Percentiles rank a stretch among this genome's conserved stretches.
Evolutionary conservation across 495 filamentous ascomycete genomes (phyloP).

Genomic region (Massariosphaeria phaeospora): DNA sequence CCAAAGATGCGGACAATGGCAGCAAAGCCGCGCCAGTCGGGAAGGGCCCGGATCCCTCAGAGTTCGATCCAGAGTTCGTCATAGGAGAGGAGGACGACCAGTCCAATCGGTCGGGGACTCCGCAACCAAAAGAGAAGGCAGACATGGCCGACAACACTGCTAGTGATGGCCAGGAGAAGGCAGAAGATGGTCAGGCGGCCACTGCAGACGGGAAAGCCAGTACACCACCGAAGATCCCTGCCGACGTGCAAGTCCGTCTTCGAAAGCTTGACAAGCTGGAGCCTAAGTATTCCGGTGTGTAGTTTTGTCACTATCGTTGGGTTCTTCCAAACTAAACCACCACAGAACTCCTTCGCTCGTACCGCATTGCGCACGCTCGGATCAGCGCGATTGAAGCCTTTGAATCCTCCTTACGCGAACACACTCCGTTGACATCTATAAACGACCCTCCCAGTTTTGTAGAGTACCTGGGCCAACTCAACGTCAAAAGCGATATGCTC

Average conservation of each 20-base stretch:
- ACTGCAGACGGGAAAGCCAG: slow-evolving; percentile 34
- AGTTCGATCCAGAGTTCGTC: slow-evolving; percentile 77
- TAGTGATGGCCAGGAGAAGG: slow-evolving; percentile 23
- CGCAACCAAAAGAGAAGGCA: slow-evolving; percentile 37
- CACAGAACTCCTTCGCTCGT: slow-evolving; percentile 82
- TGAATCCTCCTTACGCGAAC: slow-evolving; percentile 81
- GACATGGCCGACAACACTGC: slow-evolving; percentile 1
- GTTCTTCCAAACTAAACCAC: not conserved
- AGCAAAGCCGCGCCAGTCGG: slow-evolving; percentile 46
- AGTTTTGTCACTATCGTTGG: not conserved
- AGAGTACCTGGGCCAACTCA: slow-evolving; percentile 90
- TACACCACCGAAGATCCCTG: slow-evolving; percentile 58
- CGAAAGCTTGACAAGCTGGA: slow-evolving; percentile 83
- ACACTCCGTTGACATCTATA: slow-evolving; percentile 85
- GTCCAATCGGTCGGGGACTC: slow-evolving; percentile 53
- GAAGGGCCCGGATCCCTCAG: slow-evolving; percentile 69
- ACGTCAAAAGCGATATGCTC: slow-evolving; percentile 80
- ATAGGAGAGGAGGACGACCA: slow-evolving; percentile 69
- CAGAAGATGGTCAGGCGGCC: slow-evolving; percentile 32
- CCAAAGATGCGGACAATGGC: slow-evolving; percentile 46
- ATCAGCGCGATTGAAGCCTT: slow-evolving; percentile 85
- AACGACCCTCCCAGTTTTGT: slow-evolving; percentile 76
- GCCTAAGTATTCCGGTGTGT: slow-evolving; percentile 72
- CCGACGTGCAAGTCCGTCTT: slow-evolving; percentile 65
- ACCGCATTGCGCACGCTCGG: slow-evolving; percentile 81